Percentiles rank a stretch among this genome's conserved stretches.
These are phyloP conservation scores for Adansonia grandidieri DNA, from an alignment of 441 rosid genomes.

Conservation along the genomic window DNA sequence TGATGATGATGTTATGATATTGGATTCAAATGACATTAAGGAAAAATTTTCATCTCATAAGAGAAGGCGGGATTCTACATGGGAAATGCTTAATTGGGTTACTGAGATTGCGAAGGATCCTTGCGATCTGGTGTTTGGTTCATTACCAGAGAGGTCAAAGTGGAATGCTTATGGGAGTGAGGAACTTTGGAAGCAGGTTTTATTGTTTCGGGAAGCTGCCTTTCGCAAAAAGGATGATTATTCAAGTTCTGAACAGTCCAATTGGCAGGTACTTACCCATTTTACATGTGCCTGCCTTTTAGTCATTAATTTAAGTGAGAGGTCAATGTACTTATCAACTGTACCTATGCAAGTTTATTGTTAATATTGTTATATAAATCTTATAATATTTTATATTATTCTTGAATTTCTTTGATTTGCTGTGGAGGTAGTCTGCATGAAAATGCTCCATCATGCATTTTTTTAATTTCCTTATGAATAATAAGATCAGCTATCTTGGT, in stretches of 20 bases:
- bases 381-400: background rate
- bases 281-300: constrained; percentile 6
- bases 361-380: background rate
- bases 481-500: background rate
- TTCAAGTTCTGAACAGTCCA: constrained; percentile 37
- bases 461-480: background rate
- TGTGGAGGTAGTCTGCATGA: background rate
- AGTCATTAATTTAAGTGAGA: constrained; percentile 8
- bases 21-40: constrained; percentile 28
- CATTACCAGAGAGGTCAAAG: constrained; percentile 69
- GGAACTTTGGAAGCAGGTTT: constrained; percentile 75
- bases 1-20: constrained; percentile 24
- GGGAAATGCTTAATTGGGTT: constrained; percentile 63
- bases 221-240: constrained; percentile 44
- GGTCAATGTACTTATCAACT: background rate
- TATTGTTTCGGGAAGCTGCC: constrained; percentile 60
- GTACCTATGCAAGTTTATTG: background rate
- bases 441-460: background rate
- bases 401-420: constrained; percentile 1
- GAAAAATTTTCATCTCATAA: constrained; percentile 38
- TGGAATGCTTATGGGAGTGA: constrained; percentile 73
- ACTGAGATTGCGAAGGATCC: constrained; percentile 71
- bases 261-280: constrained; percentile 58
- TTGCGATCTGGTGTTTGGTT: constrained; percentile 47
- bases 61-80: constrained; percentile 55